Percentiles rank a stretch among this genome's conserved stretches.
Evolutionary conservation across 371 early-diverging fungal genomes (phyloP).

Genomic region (Sporodiniella umbellata): DNA sequence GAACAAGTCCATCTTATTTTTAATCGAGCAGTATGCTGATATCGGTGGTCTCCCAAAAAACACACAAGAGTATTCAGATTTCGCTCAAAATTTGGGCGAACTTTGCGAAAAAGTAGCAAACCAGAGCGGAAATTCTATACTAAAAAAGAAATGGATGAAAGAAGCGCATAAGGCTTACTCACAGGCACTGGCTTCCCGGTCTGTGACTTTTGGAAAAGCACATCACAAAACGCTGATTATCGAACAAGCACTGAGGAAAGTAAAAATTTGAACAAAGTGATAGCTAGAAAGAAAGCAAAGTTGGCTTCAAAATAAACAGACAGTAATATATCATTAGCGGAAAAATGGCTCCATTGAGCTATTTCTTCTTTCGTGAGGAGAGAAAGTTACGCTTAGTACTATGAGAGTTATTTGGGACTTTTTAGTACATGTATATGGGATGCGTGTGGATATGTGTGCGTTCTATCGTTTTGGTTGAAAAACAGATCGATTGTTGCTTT

Average conservation of each 20-base stretch:
- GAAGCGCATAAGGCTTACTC: conserved; percentile 49
- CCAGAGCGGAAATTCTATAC: conserved; percentile 23
- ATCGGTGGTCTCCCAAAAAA: conserved; percentile 46
- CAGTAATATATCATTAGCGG: no score
- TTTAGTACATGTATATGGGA: no score
- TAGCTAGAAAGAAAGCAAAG: no score
- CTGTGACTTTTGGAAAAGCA: conserved; percentile 49
- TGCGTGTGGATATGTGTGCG: no score
- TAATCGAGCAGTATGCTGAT: conserved; percentile 28
- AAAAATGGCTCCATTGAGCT: no score
- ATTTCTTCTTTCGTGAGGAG: no score
- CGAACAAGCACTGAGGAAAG: neutral
- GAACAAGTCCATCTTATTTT: conserved; percentile 48
- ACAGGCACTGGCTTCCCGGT: conserved; percentile 40
- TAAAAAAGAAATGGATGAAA: conserved; percentile 39
- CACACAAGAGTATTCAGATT: conserved; percentile 61
- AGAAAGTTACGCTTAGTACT: no score
- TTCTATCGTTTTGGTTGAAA: no score
- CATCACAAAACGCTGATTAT: conserved; percentile 41
- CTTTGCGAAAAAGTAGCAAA: conserved; percentile 45
- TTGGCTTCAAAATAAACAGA: no score
- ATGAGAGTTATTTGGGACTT: no score
- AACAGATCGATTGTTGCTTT: no score
- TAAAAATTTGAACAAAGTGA: no score
- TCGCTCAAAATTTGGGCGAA: conserved; percentile 60